These are phyloP conservation scores for Breynia disticha DNA, from an alignment of 441 rosid species.

Conservation along the genomic window DNA sequence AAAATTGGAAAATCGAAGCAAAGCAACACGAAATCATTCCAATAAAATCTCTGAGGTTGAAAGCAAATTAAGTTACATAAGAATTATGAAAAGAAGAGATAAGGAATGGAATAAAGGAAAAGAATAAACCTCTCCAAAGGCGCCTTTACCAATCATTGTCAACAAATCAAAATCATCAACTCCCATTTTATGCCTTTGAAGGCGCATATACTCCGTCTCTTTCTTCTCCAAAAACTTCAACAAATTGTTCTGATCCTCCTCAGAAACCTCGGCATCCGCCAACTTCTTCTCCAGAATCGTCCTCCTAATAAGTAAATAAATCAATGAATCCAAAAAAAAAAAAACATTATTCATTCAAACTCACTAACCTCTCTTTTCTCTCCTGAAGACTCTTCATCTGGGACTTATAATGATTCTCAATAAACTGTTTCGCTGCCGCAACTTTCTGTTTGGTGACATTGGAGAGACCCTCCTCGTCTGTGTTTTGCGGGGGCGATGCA, in stretches of 20 bases:
- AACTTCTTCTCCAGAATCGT: slow-evolving; percentile 64
- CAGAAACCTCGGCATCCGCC: slow-evolving; percentile 82
- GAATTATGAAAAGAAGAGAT: neutral
- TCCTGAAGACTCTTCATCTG: slow-evolving; percentile 93
- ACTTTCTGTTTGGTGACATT: slow-evolving; percentile 74
- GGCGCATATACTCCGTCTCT: slow-evolving; percentile 95
- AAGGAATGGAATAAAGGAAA: neutral
- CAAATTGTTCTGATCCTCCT: slow-evolving; percentile 82
- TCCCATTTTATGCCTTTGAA: slow-evolving; percentile 89
- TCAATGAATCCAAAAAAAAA: neutral
- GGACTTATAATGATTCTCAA: slow-evolving; percentile 94
- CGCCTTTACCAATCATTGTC: slow-evolving; percentile 95
- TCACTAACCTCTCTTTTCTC: slow-evolving; percentile 58
- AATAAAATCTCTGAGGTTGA: too few species aligned
- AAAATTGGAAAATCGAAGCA: too few species aligned
- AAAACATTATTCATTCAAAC: too few species aligned
- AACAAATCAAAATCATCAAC: slow-evolving; percentile 85
- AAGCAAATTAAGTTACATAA: too few species aligned
- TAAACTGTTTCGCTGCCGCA: slow-evolving; percentile 85
- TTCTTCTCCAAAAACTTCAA: slow-evolving; percentile 83
- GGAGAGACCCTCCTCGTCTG: slow-evolving; percentile 54
- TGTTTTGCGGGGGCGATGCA: neutral
- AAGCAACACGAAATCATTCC: too few species aligned
- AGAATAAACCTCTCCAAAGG: slow-evolving; percentile 79
- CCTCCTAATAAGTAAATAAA: slow-evolving; percentile 30